Evolutionary conservation across 2,329 filamentous ascomycete species (phyloP), one percentile per base, ranked within the genome.

Genomic region (Cordyceps militaris): DNA sequence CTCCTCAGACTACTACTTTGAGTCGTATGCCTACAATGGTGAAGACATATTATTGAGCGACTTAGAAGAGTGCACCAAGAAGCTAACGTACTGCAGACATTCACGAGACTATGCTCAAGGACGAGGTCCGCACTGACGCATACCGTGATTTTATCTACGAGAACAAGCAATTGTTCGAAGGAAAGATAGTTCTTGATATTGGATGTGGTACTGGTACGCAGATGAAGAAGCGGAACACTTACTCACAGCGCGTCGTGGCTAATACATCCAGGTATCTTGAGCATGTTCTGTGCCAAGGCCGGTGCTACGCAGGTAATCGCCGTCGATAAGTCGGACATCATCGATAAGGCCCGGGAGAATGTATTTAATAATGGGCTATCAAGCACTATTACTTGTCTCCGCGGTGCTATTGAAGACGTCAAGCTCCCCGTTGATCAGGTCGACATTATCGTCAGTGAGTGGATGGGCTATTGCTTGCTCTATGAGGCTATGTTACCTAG

Each of bases 401-500:
- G 86, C 62, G 92, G 93, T 38, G 89, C 90, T 67, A 89, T 97
- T 60, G 93, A 97, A 71, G 91, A 97, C 63, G 88, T 96, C 57
- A 79, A 74, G 58, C 79, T 91, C 23, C 91, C 89, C 1, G 86
- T 93, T 8, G 78, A 84, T 56, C 78, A 92, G 67, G 92, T 97
- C 47, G 93, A 97, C 73, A 87, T 97, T 66, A 96, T 97, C 68
- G 87, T 97, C 60, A 95, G 89, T 60, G 92, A 97, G 72, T 97
- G 92, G 92, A 97, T 97, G 92, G 92, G 92, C 30, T 97, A 97
- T 70, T 89, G 87, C 62, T 80, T 97, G 19, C 80, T 97, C 6
- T 97, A 95, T 71, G 92, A 97, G 73, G 91, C 91, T 57, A 97
- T 97, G 92, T 84, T 97, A 28, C 91, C 94, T 62, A 95, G 90